Evolutionary conservation across 768 basidiomycete genomes (phyloP).

Genomic region (Sistotremastrum niveocremeum): DNA sequence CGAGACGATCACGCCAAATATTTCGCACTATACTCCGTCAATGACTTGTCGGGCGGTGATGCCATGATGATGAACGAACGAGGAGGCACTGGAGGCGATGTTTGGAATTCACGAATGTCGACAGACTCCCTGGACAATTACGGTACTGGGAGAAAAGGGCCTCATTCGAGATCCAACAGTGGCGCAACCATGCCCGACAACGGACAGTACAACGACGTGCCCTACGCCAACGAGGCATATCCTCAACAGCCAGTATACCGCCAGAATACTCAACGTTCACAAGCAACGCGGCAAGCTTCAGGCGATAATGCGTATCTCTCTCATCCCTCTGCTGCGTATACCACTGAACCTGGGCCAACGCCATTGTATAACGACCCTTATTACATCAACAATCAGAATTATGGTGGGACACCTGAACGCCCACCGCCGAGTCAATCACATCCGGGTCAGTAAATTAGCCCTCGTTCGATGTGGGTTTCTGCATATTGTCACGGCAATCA

Average conservation of each 20-base stretch:
- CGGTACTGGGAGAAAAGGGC: constrained; percentile 21
- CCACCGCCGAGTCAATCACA: constrained; percentile 29
- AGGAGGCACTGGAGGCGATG: constrained; percentile 29
- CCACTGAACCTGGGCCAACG: constrained; percentile 26
- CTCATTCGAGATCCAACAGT: constrained; percentile 44
- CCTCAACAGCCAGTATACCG: constrained; percentile 20
- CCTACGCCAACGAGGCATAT: constrained; percentile 10
- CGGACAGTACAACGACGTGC: constrained; percentile 21
- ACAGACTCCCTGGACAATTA: constrained; percentile 19
- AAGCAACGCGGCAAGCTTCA: constrained; percentile 9
- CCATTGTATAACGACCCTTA: constrained; percentile 24
- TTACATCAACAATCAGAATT: constrained; percentile 13
- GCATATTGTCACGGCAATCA: neutral
- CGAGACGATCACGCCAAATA: constrained; percentile 73
- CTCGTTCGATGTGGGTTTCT: neutral
- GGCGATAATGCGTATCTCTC: constrained; percentile 1
- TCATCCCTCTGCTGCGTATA: constrained; percentile 21
- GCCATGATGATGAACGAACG: constrained; percentile 50
- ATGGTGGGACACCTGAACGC: constrained; percentile 17
- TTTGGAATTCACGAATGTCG: constrained; percentile 53
- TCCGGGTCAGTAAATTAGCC: constrained; percentile 29
- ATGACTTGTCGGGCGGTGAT: constrained; percentile 38
- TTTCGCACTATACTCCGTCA: constrained; percentile 52
- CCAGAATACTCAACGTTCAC: constrained; percentile 10
- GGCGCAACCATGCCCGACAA: constrained; percentile 35